A percentile compares a stretch with the other conserved stretches of the same genome.
phyloP scores from a whole-genome alignment of 164 flowering plant species.

The Aristolochia fimbriata region DNA sequence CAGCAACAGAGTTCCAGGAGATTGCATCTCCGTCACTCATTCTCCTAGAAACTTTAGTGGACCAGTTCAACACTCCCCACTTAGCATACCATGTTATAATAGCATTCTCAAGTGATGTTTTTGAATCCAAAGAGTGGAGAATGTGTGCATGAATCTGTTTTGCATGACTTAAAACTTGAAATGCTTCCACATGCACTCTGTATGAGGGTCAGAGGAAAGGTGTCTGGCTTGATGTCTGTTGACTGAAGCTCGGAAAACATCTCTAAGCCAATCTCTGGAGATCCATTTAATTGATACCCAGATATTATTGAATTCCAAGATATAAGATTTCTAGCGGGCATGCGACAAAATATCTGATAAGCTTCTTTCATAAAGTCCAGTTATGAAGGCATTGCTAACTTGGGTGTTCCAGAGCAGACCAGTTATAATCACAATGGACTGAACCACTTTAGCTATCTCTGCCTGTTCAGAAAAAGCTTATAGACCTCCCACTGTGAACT shows the following conservation, averaged over 20 bases:
- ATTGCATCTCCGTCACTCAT: conserved; percentile 37
- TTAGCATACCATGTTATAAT: conserved; percentile 51
- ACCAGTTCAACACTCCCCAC: conserved; percentile 42
- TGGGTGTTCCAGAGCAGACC: conserved; percentile 37
- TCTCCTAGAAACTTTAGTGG: conserved; percentile 29
- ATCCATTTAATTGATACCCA: conserved; percentile 41
- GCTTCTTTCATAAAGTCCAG: conserved; percentile 44
- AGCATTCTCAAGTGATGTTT: conserved; percentile 40
- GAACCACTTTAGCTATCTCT: conserved; percentile 36
- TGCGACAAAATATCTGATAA: conserved; percentile 29
- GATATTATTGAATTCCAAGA: conserved; percentile 72
- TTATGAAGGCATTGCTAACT: conserved; percentile 57
- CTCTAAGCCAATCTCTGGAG: conserved; percentile 30
- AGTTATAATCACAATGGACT: conserved; percentile 29
- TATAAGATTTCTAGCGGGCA: conserved; percentile 40
- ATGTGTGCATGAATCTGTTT: conserved; percentile 56
- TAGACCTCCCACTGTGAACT: conserved; percentile 60
- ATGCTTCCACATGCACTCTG: conserved; percentile 48
- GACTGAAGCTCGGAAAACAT: conserved; percentile 30
- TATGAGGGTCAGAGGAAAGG: conserved; percentile 34
- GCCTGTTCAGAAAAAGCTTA: conserved; percentile 29
- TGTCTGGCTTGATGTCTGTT: conserved; percentile 31
- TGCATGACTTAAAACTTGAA: conserved; percentile 38
- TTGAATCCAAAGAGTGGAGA: conserved; percentile 18
- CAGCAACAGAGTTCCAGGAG: conserved; percentile 56